Evolutionary conservation across 345 rosid species (phyloP).

Genomic region (Gynandropsis gynandra): DNA sequence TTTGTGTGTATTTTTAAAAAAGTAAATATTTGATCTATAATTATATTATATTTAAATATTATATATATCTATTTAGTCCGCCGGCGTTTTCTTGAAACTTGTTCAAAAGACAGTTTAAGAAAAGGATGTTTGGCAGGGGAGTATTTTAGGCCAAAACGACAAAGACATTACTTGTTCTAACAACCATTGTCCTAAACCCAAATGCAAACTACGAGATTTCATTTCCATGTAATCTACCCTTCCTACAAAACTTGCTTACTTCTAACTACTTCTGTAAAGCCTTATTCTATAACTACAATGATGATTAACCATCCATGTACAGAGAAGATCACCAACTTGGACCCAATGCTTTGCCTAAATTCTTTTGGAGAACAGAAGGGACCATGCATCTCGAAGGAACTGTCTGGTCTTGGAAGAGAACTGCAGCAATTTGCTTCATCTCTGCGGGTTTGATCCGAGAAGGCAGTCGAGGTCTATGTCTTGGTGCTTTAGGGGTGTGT

Average conservation of each 20-base stretch:
- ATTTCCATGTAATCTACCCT: constrained; percentile 28
- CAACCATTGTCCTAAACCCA: constrained; percentile 28
- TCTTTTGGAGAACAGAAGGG: constrained; percentile 72
- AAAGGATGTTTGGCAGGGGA: too few species aligned
- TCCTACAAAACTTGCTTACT: constrained; percentile 60
- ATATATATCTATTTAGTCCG: too few species aligned
- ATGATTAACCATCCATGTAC: constrained; percentile 43
- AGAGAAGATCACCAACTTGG: constrained; percentile 54
- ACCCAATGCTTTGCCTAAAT: constrained; percentile 46
- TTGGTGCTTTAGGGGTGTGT: constrained; percentile 85
- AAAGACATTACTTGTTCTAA: constrained; percentile 21
- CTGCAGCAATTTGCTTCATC: constrained; percentile 82
- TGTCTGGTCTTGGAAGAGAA: constrained; percentile 73
- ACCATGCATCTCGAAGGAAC: constrained; percentile 70
- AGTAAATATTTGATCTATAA: too few species aligned
- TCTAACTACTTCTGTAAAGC: constrained; percentile 29
- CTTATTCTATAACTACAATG: background rate
- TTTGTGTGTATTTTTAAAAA: too few species aligned
- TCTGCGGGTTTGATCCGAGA: constrained; percentile 58
- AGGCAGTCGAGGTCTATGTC: constrained; percentile 88
- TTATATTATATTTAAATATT: too few species aligned
- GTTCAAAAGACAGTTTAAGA: too few species aligned
- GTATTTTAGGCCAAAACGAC: too few species aligned
- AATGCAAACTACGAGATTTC: constrained; percentile 12
- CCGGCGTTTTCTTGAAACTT: too few species aligned